These are phyloP conservation scores for Candida montana DNA, from an alignment of 805 yeast species.

Conservation along the genomic window DNA sequence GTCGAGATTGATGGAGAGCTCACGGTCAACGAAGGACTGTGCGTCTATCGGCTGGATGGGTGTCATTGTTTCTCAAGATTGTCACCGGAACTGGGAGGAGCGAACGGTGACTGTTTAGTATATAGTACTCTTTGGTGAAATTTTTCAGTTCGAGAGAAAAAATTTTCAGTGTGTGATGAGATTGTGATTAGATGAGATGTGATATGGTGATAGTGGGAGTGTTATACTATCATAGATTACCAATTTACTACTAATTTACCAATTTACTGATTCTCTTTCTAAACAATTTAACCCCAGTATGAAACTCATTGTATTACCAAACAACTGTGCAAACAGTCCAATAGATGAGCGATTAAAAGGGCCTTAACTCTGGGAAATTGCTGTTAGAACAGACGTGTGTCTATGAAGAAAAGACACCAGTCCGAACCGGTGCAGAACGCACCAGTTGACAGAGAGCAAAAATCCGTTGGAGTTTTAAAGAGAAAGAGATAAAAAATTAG, in stretches of 20 bases:
- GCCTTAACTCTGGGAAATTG: constrained; percentile 4
- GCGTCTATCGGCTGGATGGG: constrained; percentile 32
- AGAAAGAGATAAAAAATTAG: neutral
- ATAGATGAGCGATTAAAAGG: constrained; percentile 15
- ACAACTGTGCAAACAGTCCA: constrained; percentile 1
- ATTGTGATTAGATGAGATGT: neutral
- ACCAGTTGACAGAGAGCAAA: neutral
- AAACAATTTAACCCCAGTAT: constrained; percentile 9
- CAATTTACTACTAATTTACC: no score
- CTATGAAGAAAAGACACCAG: constrained; percentile 1
- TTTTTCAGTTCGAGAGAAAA: neutral
- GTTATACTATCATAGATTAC: no score
- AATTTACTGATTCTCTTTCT: no score
- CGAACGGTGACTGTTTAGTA: constrained; percentile 1
- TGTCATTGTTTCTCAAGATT: constrained; percentile 17
- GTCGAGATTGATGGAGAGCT: constrained; percentile 71
- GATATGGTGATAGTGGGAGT: neutral
- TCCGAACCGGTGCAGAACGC: constrained; percentile 8
- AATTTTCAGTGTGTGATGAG: neutral
- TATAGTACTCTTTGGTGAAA: no score
- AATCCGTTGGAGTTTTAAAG: neutral
- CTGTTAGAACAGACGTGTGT: constrained; percentile 6
- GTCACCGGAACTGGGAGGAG: constrained; percentile 10
- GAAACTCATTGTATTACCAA: constrained; percentile 11
- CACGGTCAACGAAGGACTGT: constrained; percentile 66